Conservation (phyloP, 2,329 filamentous ascomycete species). For the Aulographum hederae region DNA sequence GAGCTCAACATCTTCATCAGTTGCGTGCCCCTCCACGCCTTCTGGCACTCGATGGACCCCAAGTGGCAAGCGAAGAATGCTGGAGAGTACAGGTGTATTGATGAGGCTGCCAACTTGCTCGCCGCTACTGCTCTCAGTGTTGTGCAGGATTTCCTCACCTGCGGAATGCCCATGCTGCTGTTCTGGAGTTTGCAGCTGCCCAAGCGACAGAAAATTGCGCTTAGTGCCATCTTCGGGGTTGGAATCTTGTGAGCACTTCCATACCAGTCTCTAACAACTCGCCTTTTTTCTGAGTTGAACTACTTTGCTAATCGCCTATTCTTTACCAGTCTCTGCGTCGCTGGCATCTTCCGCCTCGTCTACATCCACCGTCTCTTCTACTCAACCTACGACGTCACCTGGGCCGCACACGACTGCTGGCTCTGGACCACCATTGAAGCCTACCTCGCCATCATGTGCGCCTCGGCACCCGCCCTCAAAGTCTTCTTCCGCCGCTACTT, state of each 20-base stretch:
- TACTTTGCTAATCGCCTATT: neutral
- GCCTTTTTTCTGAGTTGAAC: neutral
- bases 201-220: conserved; percentile 22
- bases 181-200: conserved; percentile 26
- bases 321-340: conserved; percentile 13
- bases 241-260: conserved; percentile 25
- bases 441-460: conserved; percentile 22
- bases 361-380: conserved; percentile 16
- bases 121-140: conserved; percentile 19
- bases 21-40: conserved; percentile 21
- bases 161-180: conserved; percentile 23
- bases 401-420: conserved; percentile 19
- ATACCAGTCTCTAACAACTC: neutral
- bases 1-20: conserved; percentile 15
- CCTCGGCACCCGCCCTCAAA: conserved; percentile 23
- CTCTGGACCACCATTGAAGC: conserved; percentile 23
- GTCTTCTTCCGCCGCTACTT: conserved; percentile 24
- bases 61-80: conserved; percentile 12
- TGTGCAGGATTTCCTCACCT: conserved; percentile 21
- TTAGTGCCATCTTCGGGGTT: conserved; percentile 25
- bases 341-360: conserved; percentile 18
- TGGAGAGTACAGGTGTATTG: conserved; percentile 14
- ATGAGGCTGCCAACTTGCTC: conserved; percentile 20
- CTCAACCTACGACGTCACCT: conserved; percentile 21
- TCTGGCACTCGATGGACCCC: conserved; percentile 19